These are phyloP conservation scores for Fusarium keratoplasticum DNA, from an alignment of 2,329 filamentous ascomycete genomes.

Conservation along the genomic window DNA sequence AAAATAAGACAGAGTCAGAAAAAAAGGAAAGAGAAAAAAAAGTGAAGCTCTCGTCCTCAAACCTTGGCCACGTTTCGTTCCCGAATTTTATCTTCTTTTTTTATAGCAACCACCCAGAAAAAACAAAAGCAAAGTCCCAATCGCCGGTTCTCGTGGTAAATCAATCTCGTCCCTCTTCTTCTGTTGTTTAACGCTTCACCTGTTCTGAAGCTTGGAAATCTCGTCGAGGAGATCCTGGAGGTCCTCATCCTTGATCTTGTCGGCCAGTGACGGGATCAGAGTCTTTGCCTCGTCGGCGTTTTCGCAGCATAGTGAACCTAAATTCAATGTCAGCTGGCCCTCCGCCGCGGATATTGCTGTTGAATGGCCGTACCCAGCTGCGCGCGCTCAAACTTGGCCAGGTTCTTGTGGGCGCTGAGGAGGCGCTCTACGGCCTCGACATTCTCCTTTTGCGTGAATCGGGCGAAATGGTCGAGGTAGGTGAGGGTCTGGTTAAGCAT, in stretches of 20 bases:
- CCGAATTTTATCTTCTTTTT: background rate
- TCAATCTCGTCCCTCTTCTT: background rate
- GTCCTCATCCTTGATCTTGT: slow-evolving; percentile 92
- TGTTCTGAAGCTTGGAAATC: slow-evolving; percentile 79
- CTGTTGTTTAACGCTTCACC: slow-evolving; percentile 37
- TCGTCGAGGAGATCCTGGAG: slow-evolving; percentile 90
- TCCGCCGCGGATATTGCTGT: background rate
- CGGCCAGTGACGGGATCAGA: slow-evolving; percentile 86
- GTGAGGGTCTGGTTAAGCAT: slow-evolving; percentile 89
- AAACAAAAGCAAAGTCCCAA: background rate
- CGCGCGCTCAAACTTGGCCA: slow-evolving; percentile 93
- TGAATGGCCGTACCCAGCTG: slow-evolving; percentile 76
- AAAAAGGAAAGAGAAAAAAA: slow-evolving; percentile 6
- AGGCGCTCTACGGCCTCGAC: slow-evolving; percentile 94
- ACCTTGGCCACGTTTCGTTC: background rate
- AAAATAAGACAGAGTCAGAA: too few relatives aligned
- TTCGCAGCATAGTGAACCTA: slow-evolving; percentile 92
- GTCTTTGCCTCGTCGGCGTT: slow-evolving; percentile 96
- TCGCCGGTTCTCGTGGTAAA: background rate
- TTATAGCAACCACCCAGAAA: slow-evolving; percentile 14
- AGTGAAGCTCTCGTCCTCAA: slow-evolving; percentile 4
- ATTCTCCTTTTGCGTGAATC: slow-evolving; percentile 95
- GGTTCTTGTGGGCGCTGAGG: slow-evolving; percentile 79
- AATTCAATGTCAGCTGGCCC: slow-evolving; percentile 3
- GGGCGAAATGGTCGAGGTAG: slow-evolving; percentile 93